Evolutionary conservation across 805 yeast species (phyloP).

Genomic region (Limtongia smithiae): DNA sequence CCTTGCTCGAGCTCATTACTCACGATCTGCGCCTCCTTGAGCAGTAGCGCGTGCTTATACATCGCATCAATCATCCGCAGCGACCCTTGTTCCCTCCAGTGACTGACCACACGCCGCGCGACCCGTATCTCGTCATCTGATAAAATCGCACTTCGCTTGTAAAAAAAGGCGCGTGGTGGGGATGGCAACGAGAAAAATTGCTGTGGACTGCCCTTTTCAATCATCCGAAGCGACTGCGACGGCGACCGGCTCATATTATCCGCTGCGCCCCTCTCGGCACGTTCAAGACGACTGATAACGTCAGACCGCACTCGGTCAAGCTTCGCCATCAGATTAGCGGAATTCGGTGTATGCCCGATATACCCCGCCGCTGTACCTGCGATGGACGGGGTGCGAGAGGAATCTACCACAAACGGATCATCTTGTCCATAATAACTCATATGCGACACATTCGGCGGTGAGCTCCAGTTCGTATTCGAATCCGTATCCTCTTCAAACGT

Average conservation of each 20-base stretch:
- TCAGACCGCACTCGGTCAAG: slow-evolving; percentile 2
- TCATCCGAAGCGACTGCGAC: background rate
- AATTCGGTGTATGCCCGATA: background rate
- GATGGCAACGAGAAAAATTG: background rate
- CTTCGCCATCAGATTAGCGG: slow-evolving; percentile 6
- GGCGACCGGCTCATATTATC: slow-evolving; percentile 5
- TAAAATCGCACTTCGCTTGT: slow-evolving; percentile 11
- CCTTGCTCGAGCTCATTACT: slow-evolving; percentile 35
- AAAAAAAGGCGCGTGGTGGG: slow-evolving; percentile 1
- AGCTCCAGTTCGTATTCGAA: slow-evolving; percentile 8
- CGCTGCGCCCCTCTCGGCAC: background rate
- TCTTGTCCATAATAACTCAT: background rate
- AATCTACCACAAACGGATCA: background rate
- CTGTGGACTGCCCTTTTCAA: background rate
- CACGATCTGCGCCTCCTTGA: slow-evolving; percentile 39
- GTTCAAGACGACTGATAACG: slow-evolving; percentile 1
- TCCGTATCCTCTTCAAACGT: slow-evolving; percentile 17
- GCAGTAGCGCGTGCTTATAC: slow-evolving; percentile 17
- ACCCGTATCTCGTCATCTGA: slow-evolving; percentile 14
- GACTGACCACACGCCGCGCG: slow-evolving; percentile 4
- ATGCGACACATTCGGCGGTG: slow-evolving; percentile 1
- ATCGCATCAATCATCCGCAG: slow-evolving; percentile 22
- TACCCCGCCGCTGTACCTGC: background rate
- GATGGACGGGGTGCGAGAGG: background rate
- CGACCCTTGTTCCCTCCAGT: slow-evolving; percentile 12